Evolutionary conservation across 2,329 filamentous ascomycete genomes (phyloP), one percentile per base, ranked within the genome.

Genomic region (Aspergillus fijiensis): DNA sequence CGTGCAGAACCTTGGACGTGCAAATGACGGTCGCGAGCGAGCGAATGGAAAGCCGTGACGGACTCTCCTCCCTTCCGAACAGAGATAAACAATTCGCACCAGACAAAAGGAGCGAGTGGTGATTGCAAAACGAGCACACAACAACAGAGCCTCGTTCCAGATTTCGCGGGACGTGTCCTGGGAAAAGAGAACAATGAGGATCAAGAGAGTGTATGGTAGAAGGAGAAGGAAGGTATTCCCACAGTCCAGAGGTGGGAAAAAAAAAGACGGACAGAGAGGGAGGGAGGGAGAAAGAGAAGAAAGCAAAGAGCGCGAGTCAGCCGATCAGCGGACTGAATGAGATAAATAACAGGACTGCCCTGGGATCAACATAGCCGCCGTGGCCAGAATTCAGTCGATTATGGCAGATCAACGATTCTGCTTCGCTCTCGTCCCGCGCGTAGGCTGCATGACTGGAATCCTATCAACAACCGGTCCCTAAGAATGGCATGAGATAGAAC

Each of bases 351-450:
- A 49, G 25, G 49, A 27, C 39, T 50, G 49, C 4, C 25, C n/a
- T 50, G 23, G 53, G 39, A 60, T 58, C 57, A 61, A 63, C 59
- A 62, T 60, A 62, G 25, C 33, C 53, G 50, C 47, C 42, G 49
- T 52, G 52, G 58, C 58, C 49, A 58, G 55, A 58, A 51, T 58
- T 49, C 35, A 59, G 25, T 23, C 33, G 21, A 35, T 31, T 5
- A 35, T 52, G 51, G 35, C 39, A 48, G 49, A 53, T 51, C 49
- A 42, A 53, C 39, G 39, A 19, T 14, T 45, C 16, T 45, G 39
- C 16, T 45, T 45, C 39, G 39, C 16, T 45, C 39, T 45, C 7
- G 16, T 45, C 39, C 39, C 39, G 14, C 39, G 39, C 39, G 39
- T 45, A 19, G 39, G 39, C 39, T 45, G 39, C 39, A 45, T 45